phyloP scores from a whole-genome alignment of 371 early-diverging fungal genomes.

The Lichtheimia hyalospora region DNA sequence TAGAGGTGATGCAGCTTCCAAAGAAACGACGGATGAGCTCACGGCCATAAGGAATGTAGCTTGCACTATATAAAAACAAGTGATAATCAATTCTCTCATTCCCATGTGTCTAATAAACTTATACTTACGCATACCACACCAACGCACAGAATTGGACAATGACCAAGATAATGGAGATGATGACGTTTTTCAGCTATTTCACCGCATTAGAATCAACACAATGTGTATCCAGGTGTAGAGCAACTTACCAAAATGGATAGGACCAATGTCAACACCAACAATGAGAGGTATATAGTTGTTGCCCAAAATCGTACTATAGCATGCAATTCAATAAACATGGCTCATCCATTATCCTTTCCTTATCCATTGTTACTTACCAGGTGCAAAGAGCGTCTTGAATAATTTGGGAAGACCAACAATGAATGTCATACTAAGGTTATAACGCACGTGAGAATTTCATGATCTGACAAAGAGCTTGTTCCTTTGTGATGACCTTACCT shows the following conservation, averaged over 20 bases:
- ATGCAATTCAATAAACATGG: neutral
- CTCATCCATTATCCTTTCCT: neutral
- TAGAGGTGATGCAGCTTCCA: constrained; percentile 48
- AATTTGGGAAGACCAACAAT: constrained; percentile 84
- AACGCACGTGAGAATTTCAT: neutral
- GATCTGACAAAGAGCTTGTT: neutral
- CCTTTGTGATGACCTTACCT: constrained; percentile 58
- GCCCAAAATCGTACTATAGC: constrained; percentile 43
- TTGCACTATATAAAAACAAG: constrained; percentile 28
- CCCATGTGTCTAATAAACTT: neutral
- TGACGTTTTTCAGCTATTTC: constrained; percentile 44
- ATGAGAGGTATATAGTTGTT: constrained; percentile 30
- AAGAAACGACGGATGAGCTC: constrained; percentile 49
- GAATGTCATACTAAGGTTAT: constrained; percentile 73
- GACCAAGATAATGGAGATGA: constrained; percentile 73
- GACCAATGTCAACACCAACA: constrained; percentile 30
- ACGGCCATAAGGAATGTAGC: constrained; percentile 55
- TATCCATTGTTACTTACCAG: constrained; percentile 40
- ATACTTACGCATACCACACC: constrained; percentile 79
- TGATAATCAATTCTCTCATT: neutral
- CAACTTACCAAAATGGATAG: constrained; percentile 33
- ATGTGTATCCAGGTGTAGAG: neutral
- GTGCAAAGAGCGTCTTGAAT: constrained; percentile 83
- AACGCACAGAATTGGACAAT: constrained; percentile 84
- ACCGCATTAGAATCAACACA: neutral